Percentiles rank a stretch among this genome's conserved stretches.
Conservation (phyloP, 1,284 basidiomycete genomes). For the Sutorius eximius region DNA sequence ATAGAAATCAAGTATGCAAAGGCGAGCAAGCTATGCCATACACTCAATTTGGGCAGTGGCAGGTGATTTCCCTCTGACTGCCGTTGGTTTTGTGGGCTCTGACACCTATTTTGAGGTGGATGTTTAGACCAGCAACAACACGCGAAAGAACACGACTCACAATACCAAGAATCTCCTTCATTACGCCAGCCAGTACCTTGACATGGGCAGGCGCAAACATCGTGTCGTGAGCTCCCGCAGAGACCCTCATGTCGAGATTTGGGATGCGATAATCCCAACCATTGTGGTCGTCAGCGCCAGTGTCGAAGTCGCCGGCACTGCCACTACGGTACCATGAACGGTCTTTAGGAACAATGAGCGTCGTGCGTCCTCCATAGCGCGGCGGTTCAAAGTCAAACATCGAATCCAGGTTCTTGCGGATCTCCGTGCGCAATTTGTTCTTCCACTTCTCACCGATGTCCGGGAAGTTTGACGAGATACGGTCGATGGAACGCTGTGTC, state of each 20-base stretch:
- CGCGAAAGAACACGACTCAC: constrained; percentile 8
- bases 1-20: background rate
- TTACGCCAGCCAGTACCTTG: constrained; percentile 28
- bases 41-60: background rate
- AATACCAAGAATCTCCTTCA: constrained; percentile 28
- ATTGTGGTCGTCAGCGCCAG: constrained; percentile 31
- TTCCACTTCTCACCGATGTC: constrained; percentile 35
- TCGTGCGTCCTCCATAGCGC: constrained; percentile 24
- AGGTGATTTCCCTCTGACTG: constrained; percentile 5
- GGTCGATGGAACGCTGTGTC: constrained; percentile 31
- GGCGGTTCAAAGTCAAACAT: constrained; percentile 34
- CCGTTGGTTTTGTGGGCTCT: constrained; percentile 1
- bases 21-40: background rate
- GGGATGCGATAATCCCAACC: constrained; percentile 32
- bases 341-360: constrained; percentile 32
- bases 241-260: constrained; percentile 27
- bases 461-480: constrained; percentile 32
- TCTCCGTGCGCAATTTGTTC: constrained; percentile 26
- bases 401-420: constrained; percentile 31
- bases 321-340: constrained; percentile 33
- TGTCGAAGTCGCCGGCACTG: constrained; percentile 32
- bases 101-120: background rate
- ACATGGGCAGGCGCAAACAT: constrained; percentile 36
- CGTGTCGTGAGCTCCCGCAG: constrained; percentile 29
- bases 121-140: constrained; percentile 1